Evolutionary conservation across 169 alveolate genomes (phyloP), one percentile per base, ranked within the genome.

Genomic region (Plasmodium vivax): DNA sequence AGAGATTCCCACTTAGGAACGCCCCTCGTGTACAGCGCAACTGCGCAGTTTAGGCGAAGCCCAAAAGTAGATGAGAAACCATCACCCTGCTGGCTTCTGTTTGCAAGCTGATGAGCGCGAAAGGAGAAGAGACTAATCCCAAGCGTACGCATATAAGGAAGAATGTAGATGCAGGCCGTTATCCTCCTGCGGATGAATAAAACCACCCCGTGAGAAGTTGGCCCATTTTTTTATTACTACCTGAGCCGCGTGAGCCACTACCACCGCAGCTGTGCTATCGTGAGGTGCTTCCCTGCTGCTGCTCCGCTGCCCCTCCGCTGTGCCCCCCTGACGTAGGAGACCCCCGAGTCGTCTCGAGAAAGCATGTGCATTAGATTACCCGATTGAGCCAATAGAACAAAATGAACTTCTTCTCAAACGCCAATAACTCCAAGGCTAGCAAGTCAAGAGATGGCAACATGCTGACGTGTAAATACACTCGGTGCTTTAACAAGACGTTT

Each of bases 401-500:
- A 85, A 85, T 85, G 93, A 23, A 75, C 16, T 30, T 85, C 30
- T 71, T 51, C 3, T 51, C 80, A n/a, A 85, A 77, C 51, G 5
- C 77, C 14, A 85, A 85, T 43, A 43, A 51, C 1, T 47, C 71
- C 23, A 75, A 43, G 9, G 10, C 16, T 0, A 54, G 45, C 7
- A n/a, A 12, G 5, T 51, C 71, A 30, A n/a, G 62, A 74, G 83
- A 85, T 32, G 77, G 81, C 1, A 77, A 75, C 9, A 19, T 85
- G 32, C 62, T 85, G 36, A 47, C 80, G 19, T 34, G 41, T 8
- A 85, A 54, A 85, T 85, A 85, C 56, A 62, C 93, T n/a, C 51
- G 41, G 80, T 30, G 54, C 23, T 85, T 85, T 77, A 74, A 68
- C 45, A 85, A 74, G 51, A 85, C 93, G 19, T 85, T 85, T 14